phyloP scores from a whole-genome alignment of 306 rosid genomes.

The Sesbania bispinosa region DNA sequence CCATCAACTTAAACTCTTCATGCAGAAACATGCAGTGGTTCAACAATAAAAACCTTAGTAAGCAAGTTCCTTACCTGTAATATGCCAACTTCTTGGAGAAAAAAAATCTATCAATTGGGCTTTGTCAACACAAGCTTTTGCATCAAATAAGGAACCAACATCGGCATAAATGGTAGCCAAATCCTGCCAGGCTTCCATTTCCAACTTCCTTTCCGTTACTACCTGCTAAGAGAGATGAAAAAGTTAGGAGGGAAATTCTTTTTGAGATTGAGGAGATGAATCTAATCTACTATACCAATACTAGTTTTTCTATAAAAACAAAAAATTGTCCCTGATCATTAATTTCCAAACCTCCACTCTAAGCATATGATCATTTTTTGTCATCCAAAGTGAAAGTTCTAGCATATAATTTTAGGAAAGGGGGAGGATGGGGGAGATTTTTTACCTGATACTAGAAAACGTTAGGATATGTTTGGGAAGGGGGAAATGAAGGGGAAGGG shows the following conservation, averaged over 20 bases:
- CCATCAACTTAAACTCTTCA: conserved; percentile 2
- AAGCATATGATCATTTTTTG: background rate
- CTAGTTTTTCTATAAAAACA: background rate
- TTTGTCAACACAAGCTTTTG: conserved; percentile 63
- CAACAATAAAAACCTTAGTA: background rate
- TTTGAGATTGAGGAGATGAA: background rate
- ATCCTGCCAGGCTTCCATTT: conserved; percentile 76
- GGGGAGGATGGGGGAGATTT: background rate
- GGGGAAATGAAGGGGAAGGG: no score
- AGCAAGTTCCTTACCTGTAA: conserved; percentile 42
- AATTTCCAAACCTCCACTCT: background rate
- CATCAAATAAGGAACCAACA: conserved; percentile 57
- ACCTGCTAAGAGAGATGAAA: conserved; percentile 37
- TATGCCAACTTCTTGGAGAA: conserved; percentile 70
- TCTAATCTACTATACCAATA: background rate
- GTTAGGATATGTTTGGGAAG: no score
- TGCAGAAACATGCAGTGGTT: background rate
- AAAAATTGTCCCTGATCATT: background rate
- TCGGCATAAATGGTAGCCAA: conserved; percentile 65
- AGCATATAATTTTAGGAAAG: background rate
- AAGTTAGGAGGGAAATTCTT: background rate
- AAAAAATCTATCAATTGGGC: conserved; percentile 58
- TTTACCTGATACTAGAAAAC: background rate
- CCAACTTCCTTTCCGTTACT: conserved; percentile 46
- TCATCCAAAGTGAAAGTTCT: background rate